Evolutionary conservation across 1,284 basidiomycete genomes (phyloP).

Genomic region (Sporisorium scitamineum): DNA sequence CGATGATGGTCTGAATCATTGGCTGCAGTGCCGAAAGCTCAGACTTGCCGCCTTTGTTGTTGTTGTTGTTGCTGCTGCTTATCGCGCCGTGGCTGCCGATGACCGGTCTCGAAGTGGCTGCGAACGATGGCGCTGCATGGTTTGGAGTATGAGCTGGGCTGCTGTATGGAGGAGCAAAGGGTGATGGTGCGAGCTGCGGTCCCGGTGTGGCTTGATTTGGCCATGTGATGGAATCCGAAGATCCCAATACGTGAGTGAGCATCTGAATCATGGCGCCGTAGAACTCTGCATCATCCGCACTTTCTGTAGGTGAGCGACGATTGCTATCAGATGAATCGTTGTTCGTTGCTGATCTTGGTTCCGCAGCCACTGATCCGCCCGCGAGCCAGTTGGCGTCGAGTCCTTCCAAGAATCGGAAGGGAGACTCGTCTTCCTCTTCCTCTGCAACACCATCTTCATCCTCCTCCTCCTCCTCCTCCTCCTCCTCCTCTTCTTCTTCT

Average conservation of each 20-base stretch:
- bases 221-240: conserved; percentile 50
- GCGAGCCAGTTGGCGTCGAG: conserved; percentile 35
- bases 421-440: conserved; percentile 44
- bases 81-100: conserved; percentile 3
- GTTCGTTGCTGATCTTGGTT: neutral
- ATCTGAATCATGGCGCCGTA: conserved; percentile 61
- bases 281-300: conserved; percentile 47
- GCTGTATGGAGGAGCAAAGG: conserved; percentile 31
- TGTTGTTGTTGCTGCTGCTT: conserved; percentile 2
- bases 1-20: conserved; percentile 49
- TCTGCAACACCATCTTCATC: conserved; percentile 22
- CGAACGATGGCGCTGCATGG: conserved; percentile 5
- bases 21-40: conserved; percentile 46
- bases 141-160: conserved; percentile 41
- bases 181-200: conserved; percentile 42
- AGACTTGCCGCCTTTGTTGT: conserved; percentile 11
- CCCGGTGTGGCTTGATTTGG: conserved; percentile 38
- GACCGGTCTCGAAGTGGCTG: conserved; percentile 1
- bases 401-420: conserved; percentile 40
- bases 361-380: conserved; percentile 1
- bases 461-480: conserved; percentile 18
- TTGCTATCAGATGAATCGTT: neutral
- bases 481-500: conserved; percentile 16
- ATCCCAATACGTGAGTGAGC: conserved; percentile 59
- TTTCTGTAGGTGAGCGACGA: conserved; percentile 14